These are phyloP conservation scores for Collariella sp. DNA, from an alignment of 495 filamentous ascomycete genomes.

Conservation along the genomic window DNA sequence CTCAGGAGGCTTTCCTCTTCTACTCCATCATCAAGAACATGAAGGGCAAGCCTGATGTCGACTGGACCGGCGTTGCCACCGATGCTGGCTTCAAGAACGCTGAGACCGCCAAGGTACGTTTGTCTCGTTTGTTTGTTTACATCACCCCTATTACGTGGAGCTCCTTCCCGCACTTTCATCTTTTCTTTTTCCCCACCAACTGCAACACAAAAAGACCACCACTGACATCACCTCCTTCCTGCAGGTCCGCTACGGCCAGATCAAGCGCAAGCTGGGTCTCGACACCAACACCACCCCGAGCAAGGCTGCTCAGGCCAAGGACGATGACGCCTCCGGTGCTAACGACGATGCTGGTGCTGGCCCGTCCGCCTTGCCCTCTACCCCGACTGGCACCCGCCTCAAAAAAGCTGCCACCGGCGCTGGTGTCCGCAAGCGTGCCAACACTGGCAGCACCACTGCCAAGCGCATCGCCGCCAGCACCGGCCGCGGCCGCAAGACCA, in stretches of 20 bases:
- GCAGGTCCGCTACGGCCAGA: conserved; percentile 26
- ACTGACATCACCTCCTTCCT: neutral
- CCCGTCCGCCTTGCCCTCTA: neutral
- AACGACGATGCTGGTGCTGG: neutral
- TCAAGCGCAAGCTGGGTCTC: conserved; percentile 23
- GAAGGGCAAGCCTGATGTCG: conserved; percentile 14
- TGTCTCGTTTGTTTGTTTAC: neutral
- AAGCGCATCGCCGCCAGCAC: neutral
- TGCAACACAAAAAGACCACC: too few species aligned
- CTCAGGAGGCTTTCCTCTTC: conserved; percentile 13
- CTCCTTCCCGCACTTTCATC: neutral
- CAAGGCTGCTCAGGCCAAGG: neutral
- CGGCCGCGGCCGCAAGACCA: conserved; percentile 4
- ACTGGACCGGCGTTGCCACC: conserved; percentile 15
- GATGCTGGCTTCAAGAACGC: conserved; percentile 16
- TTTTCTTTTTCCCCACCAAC: neutral
- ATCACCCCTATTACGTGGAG: neutral
- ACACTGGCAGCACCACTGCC: neutral
- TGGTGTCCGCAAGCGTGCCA: conserved; percentile 4
- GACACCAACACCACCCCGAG: conserved; percentile 2
- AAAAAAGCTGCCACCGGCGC: conserved; percentile 1
- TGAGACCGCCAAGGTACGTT: conserved; percentile 19
- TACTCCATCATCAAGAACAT: conserved; percentile 13
- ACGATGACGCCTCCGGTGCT: neutral
- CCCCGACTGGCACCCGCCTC: neutral